Percentiles rank a stretch among this genome's conserved stretches.
Conservation (phyloP, 805 yeast species). For the Wickerhamomyces sydowiorum region DNA sequence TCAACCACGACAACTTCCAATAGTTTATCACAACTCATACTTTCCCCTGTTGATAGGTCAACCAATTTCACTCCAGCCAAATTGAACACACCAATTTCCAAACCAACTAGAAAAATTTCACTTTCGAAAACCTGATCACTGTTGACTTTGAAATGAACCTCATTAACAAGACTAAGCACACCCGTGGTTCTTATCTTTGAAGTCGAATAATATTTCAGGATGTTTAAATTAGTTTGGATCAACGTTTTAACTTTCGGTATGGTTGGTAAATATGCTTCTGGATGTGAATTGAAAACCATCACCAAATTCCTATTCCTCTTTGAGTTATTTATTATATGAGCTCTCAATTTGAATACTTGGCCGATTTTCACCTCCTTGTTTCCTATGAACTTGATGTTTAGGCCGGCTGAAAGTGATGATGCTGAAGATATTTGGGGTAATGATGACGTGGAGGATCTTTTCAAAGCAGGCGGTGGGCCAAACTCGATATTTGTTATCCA, state of each 20-base stretch:
- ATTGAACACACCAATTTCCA: conserved; percentile 58
- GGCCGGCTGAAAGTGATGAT: conserved; percentile 19
- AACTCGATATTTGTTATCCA: conserved; percentile 15
- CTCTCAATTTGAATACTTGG: conserved; percentile 52
- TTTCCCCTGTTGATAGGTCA: conserved; percentile 60
- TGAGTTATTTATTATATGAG: conserved; percentile 61
- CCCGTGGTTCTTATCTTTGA: conserved; percentile 44
- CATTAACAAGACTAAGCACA: conserved; percentile 57
- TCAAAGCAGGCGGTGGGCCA: conserved; percentile 2
- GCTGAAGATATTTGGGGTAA: neutral
- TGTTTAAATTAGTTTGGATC: conserved; percentile 16
- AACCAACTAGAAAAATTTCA: conserved; percentile 52
- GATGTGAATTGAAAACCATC: conserved; percentile 28
- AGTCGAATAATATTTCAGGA: conserved; percentile 30
- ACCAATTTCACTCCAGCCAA: conserved; percentile 61
- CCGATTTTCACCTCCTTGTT: conserved; percentile 57
- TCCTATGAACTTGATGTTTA: conserved; percentile 56
- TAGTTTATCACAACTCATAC: conserved; percentile 62
- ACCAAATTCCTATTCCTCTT: conserved; percentile 45
- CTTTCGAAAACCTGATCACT: conserved; percentile 61
- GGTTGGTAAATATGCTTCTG: conserved; percentile 15
- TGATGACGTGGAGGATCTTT: conserved; percentile 5
- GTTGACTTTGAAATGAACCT: conserved; percentile 53
- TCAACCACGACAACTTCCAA: conserved; percentile 57
- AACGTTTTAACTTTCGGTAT: conserved; percentile 20